Percentiles rank a stretch among this genome's conserved stretches.
Conservation (phyloP, 1,139 yeast species). For the Debaryomyces nepalensis region DNA sequence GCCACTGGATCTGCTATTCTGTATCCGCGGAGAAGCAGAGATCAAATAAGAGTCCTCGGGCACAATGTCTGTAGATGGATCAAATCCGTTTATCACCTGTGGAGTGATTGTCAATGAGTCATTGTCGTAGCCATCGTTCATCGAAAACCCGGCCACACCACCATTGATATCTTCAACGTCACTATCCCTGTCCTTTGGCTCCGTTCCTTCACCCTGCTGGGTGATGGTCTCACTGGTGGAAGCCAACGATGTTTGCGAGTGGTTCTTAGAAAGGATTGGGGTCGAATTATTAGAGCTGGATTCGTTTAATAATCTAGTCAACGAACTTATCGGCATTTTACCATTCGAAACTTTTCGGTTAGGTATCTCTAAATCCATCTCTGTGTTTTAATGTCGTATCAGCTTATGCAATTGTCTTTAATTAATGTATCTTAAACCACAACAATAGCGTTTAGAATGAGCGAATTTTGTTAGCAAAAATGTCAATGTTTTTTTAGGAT, state of each 20-base stretch:
- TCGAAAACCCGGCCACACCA: conserved; percentile 5
- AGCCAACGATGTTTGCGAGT: conserved; percentile 28
- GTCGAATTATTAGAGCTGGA: conserved; percentile 34
- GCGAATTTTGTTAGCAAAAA: neutral
- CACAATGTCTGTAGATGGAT: conserved; percentile 18
- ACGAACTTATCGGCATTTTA: conserved; percentile 38
- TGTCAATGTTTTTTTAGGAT: neutral
- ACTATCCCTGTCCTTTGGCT: neutral
- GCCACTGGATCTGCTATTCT: neutral
- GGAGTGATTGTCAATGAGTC: conserved; percentile 11
- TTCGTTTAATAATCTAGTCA: conserved; percentile 49
- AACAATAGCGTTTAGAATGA: conserved; percentile 1
- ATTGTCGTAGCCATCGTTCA: neutral
- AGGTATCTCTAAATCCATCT: conserved; percentile 16
- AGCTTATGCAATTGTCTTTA: neutral
- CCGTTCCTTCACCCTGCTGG: neutral
- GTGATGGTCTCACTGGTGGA: conserved; percentile 15
- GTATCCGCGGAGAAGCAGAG: conserved; percentile 23
- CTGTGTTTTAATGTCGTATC: neutral
- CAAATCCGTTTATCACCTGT: conserved; percentile 26
- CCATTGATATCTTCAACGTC: conserved; percentile 2
- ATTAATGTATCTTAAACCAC: conserved; percentile 3
- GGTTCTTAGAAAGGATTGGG: conserved; percentile 32
- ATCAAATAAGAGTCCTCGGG: conserved; percentile 18
- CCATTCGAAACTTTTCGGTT: conserved; percentile 13